Base-by-base conservation (phyloP, 352 stramenopile genomes). In the Phytophthora fragariaefolia region DNA sequence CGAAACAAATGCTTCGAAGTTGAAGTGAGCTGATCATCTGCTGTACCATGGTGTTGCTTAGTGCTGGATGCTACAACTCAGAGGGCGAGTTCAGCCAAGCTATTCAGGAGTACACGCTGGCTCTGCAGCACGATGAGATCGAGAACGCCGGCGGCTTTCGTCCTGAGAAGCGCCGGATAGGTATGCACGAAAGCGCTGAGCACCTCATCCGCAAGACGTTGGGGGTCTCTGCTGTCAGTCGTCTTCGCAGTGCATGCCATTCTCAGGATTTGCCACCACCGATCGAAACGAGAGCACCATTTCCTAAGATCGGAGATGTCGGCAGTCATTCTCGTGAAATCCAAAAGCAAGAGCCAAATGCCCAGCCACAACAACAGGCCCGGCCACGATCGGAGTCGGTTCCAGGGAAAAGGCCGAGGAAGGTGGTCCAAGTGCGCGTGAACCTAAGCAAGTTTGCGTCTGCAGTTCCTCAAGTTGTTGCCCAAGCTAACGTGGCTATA, bases 71-170 rank as follows among this genome's bases (percentile, higher is more conserved):
- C 65, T 91, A 80, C 58, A 92, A 91, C 45, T 87, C 75, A 1
- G 79, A 91, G 56, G 82, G 85, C 2, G 76, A 89, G 47, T 91
- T 89, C 58, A 69, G 84, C 20, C 75, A 85, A 69, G 83, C 85
- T 2, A 94, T 92, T 64, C 75, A 91, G 52, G 85, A 92, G 34
- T 92, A 92, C 59, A 86, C 76, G 22, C 80, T 92, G 28, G 85
- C 85, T 9, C 63, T 92, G 13, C 63, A 90, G 30, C 76, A 88
- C 58, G 83, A 94, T 56, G 83, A 89, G 23, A 78, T 73, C 38
- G 82, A 87, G 28, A 83, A 60, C 18, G 61, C 75, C 5, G 54
- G 57, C 18, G 61, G 69, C 1, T 77, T 75, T 24, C 61, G 69
- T 12, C 46, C 32, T 12, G 65, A 81, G 7, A 76, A 68, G 20